Percentiles rank a stretch among this genome's conserved stretches.
Conservation (phyloP, 768 basidiomycete species). For the Leucogyrophana mollusca region DNA sequence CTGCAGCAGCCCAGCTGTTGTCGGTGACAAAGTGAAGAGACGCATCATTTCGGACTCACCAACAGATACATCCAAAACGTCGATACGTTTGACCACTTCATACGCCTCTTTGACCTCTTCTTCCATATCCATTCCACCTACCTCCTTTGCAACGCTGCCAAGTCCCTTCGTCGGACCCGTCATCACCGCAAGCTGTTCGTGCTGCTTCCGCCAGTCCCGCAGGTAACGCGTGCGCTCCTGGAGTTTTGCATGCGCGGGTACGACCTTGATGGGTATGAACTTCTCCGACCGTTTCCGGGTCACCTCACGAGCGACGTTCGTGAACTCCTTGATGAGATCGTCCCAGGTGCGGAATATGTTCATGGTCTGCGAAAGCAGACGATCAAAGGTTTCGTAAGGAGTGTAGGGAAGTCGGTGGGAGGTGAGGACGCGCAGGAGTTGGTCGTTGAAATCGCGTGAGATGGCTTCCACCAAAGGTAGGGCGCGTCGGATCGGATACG, state of each 20-base stretch:
- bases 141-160: slow-evolving; percentile 67
- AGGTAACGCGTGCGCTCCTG: slow-evolving; percentile 87
- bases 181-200: slow-evolving; percentile 97
- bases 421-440: slow-evolving; percentile 85
- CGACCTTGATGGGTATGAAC: slow-evolving; percentile 96
- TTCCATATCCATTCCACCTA: slow-evolving; percentile 95
- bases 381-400: slow-evolving; percentile 92
- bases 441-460: slow-evolving; percentile 96
- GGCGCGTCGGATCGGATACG: slow-evolving; percentile 94
- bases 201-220: slow-evolving; percentile 92
- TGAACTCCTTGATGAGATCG: slow-evolving; percentile 88
- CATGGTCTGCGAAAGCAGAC: slow-evolving; percentile 71
- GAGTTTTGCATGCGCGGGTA: slow-evolving; percentile 85
- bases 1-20: slow-evolving; percentile 35
- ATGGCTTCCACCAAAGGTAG: slow-evolving; percentile 98
- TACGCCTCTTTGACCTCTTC: slow-evolving; percentile 96
- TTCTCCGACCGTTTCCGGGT: slow-evolving; percentile 85
- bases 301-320: slow-evolving; percentile 89
- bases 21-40: slow-evolving; percentile 3
- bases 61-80: slow-evolving; percentile 90
- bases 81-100: slow-evolving; percentile 95
- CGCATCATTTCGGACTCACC: slow-evolving; percentile 47
- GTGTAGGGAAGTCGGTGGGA: slow-evolving; percentile 91
- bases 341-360: slow-evolving; percentile 88
- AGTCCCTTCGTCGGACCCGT: slow-evolving; percentile 91